A percentile compares a stretch with the other conserved stretches of the same genome.
These are phyloP conservation scores for Penicillium steckii DNA, from an alignment of 495 filamentous ascomycete species.

Conservation along the genomic window DNA sequence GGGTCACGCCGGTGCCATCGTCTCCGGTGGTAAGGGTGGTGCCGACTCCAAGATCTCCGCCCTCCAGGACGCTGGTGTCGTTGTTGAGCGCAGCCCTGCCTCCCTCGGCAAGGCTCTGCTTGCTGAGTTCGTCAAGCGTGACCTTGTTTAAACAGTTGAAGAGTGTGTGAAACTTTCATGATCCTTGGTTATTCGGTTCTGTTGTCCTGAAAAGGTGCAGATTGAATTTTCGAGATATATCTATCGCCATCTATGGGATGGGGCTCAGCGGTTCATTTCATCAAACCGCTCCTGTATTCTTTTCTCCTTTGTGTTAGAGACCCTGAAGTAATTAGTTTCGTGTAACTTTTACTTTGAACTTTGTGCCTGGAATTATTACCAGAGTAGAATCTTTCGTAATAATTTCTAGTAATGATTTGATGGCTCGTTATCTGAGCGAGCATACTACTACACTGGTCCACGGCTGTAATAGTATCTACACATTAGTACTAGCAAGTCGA, in stretches of 20 bases:
- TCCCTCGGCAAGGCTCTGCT: slow-evolving; percentile 86
- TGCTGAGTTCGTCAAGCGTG: slow-evolving; percentile 91
- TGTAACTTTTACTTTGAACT: slow-evolving; percentile 24
- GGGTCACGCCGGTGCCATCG: slow-evolving; percentile 98
- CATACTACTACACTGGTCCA: too few relatives aligned
- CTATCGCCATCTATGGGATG: slow-evolving; percentile 19
- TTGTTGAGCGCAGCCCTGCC: slow-evolving; percentile 95
- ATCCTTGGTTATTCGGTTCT: slow-evolving; percentile 17
- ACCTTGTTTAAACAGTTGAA: slow-evolving; percentile 70
- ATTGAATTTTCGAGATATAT: slow-evolving; percentile 24
- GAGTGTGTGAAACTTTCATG: slow-evolving; percentile 15
- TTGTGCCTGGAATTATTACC: too few relatives aligned
- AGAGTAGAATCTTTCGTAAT: too few relatives aligned
- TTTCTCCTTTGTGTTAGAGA: slow-evolving; percentile 37
- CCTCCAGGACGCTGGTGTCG: slow-evolving; percentile 87
- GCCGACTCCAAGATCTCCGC: slow-evolving; percentile 97
- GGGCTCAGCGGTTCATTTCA: slow-evolving; percentile 22
- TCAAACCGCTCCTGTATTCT: slow-evolving; percentile 30
- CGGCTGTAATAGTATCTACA: too few relatives aligned
- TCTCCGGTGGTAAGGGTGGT: slow-evolving; percentile 94
- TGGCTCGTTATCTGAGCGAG: too few relatives aligned
- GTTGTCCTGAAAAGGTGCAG: slow-evolving; percentile 7
- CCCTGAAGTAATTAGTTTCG: slow-evolving; percentile 33
- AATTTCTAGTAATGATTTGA: too few relatives aligned
- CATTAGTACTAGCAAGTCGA: too few relatives aligned